Percentiles rank a stretch among this genome's conserved stretches.
phyloP scores from a whole-genome alignment of 257 asterid species.

The Mitragyna speciosa region DNA sequence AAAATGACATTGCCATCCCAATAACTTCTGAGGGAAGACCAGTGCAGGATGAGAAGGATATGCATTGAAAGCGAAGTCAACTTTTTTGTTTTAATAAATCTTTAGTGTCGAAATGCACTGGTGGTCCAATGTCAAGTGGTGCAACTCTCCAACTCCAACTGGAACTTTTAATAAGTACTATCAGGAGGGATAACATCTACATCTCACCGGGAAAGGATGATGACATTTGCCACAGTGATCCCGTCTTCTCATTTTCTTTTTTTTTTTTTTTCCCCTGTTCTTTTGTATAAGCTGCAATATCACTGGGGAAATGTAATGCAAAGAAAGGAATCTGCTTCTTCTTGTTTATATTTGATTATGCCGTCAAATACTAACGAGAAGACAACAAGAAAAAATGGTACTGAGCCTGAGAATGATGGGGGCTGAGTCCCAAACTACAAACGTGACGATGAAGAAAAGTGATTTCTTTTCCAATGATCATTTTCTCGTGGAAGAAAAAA shows the following conservation, averaged over 20 bases:
- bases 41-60: neutral
- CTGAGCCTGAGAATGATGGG: neutral
- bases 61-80: neutral
- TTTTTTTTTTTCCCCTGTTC: too few species aligned
- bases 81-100: conserved; percentile 5
- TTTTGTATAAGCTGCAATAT: neutral
- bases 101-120: neutral
- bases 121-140: neutral
- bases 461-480: too few species aligned
- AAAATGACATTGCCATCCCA: conserved; percentile 1
- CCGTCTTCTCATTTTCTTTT: too few species aligned
- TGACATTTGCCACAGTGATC: too few species aligned
- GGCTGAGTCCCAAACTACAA: neutral
- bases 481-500: neutral
- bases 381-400: too few species aligned
- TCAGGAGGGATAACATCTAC: neutral
- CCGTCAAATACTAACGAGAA: neutral
- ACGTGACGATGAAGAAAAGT: conserved; percentile 17
- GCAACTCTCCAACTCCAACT: neutral
- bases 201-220: too few species aligned
- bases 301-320: neutral
- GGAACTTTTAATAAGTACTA: neutral
- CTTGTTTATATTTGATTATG: neutral
- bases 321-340: neutral
- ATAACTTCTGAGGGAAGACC: neutral